These are phyloP conservation scores for Dendrostoma leiphaemia DNA, from an alignment of 2,329 filamentous ascomycete genomes.

Conservation along the genomic window DNA sequence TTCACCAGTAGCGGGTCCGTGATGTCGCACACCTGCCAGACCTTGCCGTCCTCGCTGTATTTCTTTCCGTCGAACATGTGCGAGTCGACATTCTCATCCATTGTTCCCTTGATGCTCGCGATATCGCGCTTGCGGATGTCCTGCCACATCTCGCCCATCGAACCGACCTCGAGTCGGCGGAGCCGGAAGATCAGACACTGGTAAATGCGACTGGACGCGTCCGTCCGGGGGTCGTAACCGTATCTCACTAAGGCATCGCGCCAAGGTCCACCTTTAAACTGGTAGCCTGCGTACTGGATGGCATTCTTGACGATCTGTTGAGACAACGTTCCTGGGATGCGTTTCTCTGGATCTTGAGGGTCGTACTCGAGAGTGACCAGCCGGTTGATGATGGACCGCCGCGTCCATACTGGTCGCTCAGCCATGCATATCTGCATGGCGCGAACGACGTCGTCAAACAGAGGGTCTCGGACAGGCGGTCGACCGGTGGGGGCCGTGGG, in stretches of 20 bases:
- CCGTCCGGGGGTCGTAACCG: slow-evolving; percentile 79
- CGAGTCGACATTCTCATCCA: slow-evolving; percentile 30
- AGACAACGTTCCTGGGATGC: slow-evolving; percentile 25
- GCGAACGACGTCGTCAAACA: slow-evolving; percentile 62
- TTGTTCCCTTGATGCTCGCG: slow-evolving; percentile 26
- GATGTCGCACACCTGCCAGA: slow-evolving; percentile 94
- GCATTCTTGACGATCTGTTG: slow-evolving; percentile 68
- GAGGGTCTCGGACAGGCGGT: slow-evolving; percentile 56
- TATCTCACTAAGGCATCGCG: slow-evolving; percentile 82
- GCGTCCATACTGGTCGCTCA: slow-evolving; percentile 80
- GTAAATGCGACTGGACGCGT: slow-evolving; percentile 75
- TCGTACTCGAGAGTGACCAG: slow-evolving; percentile 37
- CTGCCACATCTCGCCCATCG: slow-evolving; percentile 49
- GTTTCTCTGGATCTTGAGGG: slow-evolving; percentile 35
- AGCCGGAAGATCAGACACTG: slow-evolving; percentile 89
- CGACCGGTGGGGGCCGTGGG: slow-evolving; percentile 59
- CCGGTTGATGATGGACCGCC: slow-evolving; percentile 75
- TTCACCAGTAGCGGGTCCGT: slow-evolving; percentile 70
- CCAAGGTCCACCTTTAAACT: slow-evolving; percentile 91
- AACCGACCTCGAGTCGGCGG: slow-evolving; percentile 46
- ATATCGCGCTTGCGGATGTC: slow-evolving; percentile 39
- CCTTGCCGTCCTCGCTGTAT: slow-evolving; percentile 76
- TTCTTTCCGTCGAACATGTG: slow-evolving; percentile 83
- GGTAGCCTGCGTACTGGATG: slow-evolving; percentile 83
- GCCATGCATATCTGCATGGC: slow-evolving; percentile 66